These are phyloP conservation scores for Cinchona pubescens DNA, from an alignment of 257 asterid genomes.

Conservation along the genomic window DNA sequence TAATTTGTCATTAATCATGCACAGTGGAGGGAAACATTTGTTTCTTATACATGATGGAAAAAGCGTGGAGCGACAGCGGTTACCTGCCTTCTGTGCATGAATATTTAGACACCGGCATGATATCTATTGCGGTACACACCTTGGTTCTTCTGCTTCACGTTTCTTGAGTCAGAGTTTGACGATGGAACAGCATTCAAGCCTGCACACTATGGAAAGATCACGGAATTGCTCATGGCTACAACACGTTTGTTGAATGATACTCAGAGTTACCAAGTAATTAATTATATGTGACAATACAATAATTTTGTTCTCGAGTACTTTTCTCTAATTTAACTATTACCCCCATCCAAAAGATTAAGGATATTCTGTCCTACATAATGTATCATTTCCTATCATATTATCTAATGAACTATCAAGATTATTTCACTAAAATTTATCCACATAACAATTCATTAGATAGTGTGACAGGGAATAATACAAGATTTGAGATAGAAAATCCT, in stretches of 20 bases:
- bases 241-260: constrained; percentile 52
- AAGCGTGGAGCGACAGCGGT: constrained; percentile 44
- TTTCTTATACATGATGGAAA: constrained; percentile 63
- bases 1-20: not conserved
- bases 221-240: constrained; percentile 48
- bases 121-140: constrained; percentile 43
- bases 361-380: too few relatives aligned
- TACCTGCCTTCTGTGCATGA: constrained; percentile 40
- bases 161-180: constrained; percentile 22
- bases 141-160: constrained; percentile 37
- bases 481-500: too few relatives aligned
- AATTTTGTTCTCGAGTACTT: too few relatives aligned
- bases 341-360: too few relatives aligned
- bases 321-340: too few relatives aligned
- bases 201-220: constrained; percentile 27
- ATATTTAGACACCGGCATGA: constrained; percentile 42
- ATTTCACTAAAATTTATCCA: too few relatives aligned
- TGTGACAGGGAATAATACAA: too few relatives aligned
- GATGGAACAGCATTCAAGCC: constrained; percentile 12
- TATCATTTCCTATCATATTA: too few relatives aligned
- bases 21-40: constrained; percentile 66
- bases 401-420: too few relatives aligned
- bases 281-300: not conserved
- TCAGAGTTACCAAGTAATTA: constrained; percentile 52
- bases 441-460: too few relatives aligned